Evolutionary conservation across 345 rosid genomes (phyloP).

Genomic region (Sisymbrium altissimum): DNA sequence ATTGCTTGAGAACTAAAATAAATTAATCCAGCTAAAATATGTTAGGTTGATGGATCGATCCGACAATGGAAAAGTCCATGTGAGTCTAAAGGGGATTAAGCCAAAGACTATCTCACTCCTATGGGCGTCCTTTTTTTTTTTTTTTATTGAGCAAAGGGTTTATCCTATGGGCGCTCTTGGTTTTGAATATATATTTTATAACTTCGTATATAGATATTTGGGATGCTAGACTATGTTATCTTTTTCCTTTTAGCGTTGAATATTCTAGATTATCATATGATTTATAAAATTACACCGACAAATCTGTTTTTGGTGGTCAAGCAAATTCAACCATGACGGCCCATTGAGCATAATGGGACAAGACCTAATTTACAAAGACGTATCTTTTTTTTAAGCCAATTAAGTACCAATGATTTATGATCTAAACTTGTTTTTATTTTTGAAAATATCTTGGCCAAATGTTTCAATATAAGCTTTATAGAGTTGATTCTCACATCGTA

Average conservation of each 20-base stretch:
- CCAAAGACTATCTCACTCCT: background rate
- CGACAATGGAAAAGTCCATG: slow-evolving; percentile 6
- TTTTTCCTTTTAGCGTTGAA: background rate
- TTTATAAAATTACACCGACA: slow-evolving; percentile 10
- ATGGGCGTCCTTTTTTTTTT: too few species aligned
- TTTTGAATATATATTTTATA: slow-evolving; percentile 10
- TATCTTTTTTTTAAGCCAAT: background rate
- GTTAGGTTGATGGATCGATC: slow-evolving; percentile 5
- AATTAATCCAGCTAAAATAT: background rate
- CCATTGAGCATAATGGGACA: slow-evolving; percentile 18
- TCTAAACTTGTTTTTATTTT: background rate
- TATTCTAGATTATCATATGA: background rate
- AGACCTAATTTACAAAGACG: slow-evolving; percentile 15
- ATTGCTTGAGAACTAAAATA: background rate
- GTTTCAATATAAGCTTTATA: background rate
- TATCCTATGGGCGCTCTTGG: slow-evolving; percentile 37
- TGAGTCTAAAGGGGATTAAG: slow-evolving; percentile 20
- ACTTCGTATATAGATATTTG: background rate
- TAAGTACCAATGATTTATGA: background rate
- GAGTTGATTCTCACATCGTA: background rate
- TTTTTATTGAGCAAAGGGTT: too few species aligned
- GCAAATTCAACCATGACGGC: slow-evolving; percentile 3
- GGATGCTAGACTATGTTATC: slow-evolving; percentile 15
- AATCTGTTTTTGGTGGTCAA: background rate
- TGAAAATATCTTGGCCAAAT: background rate